These are phyloP conservation scores for Diaporthe australafricana DNA, from an alignment of 2,329 filamentous ascomycete species.

Conservation along the genomic window DNA sequence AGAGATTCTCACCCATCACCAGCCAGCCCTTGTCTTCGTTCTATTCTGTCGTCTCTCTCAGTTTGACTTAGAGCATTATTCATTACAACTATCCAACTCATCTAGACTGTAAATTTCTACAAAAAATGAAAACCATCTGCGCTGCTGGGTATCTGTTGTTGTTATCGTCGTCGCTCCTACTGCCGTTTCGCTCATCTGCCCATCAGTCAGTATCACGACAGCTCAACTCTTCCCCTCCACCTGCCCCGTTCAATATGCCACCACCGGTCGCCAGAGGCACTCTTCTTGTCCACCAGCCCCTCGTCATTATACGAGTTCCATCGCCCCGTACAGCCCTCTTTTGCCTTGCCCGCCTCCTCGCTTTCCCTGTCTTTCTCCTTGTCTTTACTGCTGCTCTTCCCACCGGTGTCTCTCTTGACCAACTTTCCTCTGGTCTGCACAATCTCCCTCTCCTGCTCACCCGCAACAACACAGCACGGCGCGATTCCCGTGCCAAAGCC, in stretches of 20 bases:
- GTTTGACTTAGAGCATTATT: conserved; percentile 4
- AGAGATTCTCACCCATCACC: background rate
- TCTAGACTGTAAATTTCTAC: background rate
- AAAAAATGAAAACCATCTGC: background rate
- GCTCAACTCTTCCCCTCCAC: conserved; percentile 43
- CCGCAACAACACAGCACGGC: conserved; percentile 41
- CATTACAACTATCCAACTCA: conserved; percentile 15
- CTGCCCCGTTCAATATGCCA: conserved; percentile 49
- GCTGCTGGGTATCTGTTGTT: background rate
- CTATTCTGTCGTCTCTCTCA: too few species aligned
- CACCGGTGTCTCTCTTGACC: conserved; percentile 34
- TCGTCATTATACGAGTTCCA: conserved; percentile 47
- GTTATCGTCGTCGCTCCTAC: background rate
- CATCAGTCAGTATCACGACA: conserved; percentile 40
- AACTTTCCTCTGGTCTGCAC: conserved; percentile 30
- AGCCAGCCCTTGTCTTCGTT: background rate
- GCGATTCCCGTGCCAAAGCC: conserved; percentile 33
- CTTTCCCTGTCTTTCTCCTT: conserved; percentile 6
- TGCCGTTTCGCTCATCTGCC: background rate
- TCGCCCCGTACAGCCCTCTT: conserved; percentile 47
- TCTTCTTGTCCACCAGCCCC: conserved; percentile 47
- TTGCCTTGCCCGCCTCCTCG: conserved; percentile 30
- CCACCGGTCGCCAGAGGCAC: conserved; percentile 44
- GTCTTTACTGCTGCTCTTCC: conserved; percentile 34
- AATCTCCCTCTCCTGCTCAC: conserved; percentile 40